phyloP scores from a whole-genome alignment of 129 eudicot genomes.

The Lactuca saligna region DNA sequence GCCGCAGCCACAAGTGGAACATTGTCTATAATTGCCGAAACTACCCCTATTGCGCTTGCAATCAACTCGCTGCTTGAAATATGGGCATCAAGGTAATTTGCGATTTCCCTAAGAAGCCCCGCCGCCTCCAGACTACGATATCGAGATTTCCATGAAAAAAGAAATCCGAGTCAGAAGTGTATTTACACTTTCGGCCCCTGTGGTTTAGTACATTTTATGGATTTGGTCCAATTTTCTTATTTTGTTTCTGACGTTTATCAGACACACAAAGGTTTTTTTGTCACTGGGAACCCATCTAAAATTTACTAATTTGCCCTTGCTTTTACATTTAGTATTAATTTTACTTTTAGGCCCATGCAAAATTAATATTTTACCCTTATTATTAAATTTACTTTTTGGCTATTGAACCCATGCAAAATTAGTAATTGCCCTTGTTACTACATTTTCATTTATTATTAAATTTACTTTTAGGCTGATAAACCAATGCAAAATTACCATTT shows the following conservation, averaged over 20 bases:
- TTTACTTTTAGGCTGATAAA: no score
- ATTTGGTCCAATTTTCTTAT: no score
- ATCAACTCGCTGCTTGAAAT: slow-evolving; percentile 70
- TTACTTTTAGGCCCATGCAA: no score
- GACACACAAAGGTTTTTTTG: no score
- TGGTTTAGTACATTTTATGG: not conserved
- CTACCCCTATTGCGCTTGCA: slow-evolving; percentile 95
- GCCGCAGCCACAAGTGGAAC: slow-evolving; percentile 99
- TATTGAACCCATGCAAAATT: no score
- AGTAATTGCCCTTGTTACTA: not conserved
- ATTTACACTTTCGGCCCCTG: not conserved
- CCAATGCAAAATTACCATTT: no score
- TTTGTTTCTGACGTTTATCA: no score
- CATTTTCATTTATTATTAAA: no score
- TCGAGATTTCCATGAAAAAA: slow-evolving; percentile 12
- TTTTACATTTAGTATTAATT: no score
- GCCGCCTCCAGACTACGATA: slow-evolving; percentile 84
- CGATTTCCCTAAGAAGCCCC: slow-evolving; percentile 89
- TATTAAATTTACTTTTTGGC: no score
- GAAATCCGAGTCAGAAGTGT: not conserved
- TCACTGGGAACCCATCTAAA: no score
- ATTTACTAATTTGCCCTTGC: no score
- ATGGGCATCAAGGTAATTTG: slow-evolving; percentile 89
- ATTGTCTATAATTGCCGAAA: slow-evolving; percentile 89
- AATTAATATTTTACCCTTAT: not conserved